phyloP scores from a whole-genome alignment of 2,329 filamentous ascomycete species.

The Graphium sp. region DNA sequence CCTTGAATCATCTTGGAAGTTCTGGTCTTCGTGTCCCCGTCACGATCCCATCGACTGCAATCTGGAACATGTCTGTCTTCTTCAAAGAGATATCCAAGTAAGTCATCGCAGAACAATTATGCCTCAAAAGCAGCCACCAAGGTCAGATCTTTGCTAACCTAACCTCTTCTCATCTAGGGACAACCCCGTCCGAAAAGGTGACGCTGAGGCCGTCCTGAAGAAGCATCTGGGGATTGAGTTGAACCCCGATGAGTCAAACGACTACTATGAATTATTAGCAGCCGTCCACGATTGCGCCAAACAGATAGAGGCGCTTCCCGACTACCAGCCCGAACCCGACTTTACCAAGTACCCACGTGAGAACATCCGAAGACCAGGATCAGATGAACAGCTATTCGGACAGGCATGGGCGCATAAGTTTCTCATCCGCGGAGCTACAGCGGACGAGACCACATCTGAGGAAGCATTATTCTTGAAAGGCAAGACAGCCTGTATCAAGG shows the following conservation, averaged over 20 bases:
- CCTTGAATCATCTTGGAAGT: too few species aligned
- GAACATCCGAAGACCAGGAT: conserved; percentile 19
- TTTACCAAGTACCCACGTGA: conserved; percentile 24
- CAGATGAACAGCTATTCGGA: conserved; percentile 24
- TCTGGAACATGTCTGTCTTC: conserved; percentile 20
- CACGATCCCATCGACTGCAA: too few species aligned
- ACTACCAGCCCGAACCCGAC: conserved; percentile 25
- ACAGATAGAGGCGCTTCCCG: conserved; percentile 21
- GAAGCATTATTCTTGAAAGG: conserved; percentile 13
- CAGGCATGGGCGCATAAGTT: conserved; percentile 34
- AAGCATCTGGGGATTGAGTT: conserved; percentile 18
- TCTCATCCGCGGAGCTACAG: conserved; percentile 16
- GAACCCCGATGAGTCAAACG: conserved; percentile 16
- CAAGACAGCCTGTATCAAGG: conserved; percentile 32
- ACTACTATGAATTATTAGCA: conserved; percentile 29
- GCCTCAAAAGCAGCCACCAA: not conserved
- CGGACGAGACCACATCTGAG: conserved; percentile 10
- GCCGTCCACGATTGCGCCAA: conserved; percentile 33
- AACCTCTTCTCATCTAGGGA: conserved; percentile 8
- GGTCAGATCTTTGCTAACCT: not conserved
- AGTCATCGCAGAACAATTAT: conserved; percentile 6
- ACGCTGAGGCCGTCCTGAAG: conserved; percentile 17
- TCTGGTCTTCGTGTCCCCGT: too few species aligned
- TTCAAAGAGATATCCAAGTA: conserved; percentile 19
- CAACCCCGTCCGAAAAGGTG: conserved; percentile 22